Percentiles rank a stretch among this genome's conserved stretches.
Evolutionary conservation across 441 rosid species (phyloP).

Genomic region (Mallotus japonicus): DNA sequence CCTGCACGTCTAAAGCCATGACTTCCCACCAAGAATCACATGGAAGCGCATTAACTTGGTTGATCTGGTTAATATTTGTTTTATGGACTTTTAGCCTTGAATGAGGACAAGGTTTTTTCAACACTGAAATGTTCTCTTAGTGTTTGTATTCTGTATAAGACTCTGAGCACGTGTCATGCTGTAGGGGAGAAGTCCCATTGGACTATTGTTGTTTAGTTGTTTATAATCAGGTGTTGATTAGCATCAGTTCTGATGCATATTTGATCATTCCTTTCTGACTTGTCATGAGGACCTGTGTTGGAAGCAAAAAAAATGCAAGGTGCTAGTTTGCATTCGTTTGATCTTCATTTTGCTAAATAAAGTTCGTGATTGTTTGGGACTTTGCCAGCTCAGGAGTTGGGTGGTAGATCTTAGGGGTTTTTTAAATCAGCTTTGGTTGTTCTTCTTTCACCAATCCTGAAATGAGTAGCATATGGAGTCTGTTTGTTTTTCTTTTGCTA

Average conservation of each 20-base stretch:
- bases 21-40: not conserved
- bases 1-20: not conserved
- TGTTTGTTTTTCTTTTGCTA: not conserved
- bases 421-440: not conserved
- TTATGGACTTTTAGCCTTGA: not conserved
- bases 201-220: not conserved
- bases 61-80: not conserved
- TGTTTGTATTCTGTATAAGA: not conserved
- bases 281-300: not conserved
- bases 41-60: not conserved
- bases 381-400: not conserved
- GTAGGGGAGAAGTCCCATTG: not conserved
- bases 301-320: not conserved
- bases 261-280: not conserved
- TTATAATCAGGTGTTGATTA: not conserved
- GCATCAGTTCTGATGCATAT: not conserved
- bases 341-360: not conserved
- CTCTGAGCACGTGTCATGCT: too few relatives aligned
- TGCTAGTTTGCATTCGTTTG: not conserved
- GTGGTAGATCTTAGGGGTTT: not conserved
- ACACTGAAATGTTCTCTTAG: not conserved
- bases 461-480: not conserved
- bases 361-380: not conserved
- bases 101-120: not conserved
- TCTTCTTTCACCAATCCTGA: not conserved